These are phyloP conservation scores for Closterium sp. DNA, from an alignment of 139 green algal species.

Conservation along the genomic window DNA sequence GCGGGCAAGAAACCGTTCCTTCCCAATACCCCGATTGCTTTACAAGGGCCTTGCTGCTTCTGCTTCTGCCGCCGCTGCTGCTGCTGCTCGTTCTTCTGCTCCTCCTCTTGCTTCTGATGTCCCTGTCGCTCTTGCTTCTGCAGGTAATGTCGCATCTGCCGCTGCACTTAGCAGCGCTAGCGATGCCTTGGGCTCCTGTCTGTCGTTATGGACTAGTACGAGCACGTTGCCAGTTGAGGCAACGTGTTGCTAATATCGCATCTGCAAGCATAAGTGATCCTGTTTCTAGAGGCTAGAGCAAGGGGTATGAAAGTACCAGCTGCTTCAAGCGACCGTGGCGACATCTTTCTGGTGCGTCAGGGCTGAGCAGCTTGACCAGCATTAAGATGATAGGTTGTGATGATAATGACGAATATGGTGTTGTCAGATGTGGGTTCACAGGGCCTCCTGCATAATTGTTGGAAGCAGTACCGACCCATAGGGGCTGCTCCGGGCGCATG, in stretches of 20 bases:
- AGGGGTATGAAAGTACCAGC: not conserved
- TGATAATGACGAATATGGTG: too few relatives aligned
- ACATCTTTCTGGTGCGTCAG: not conserved
- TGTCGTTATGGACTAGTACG: not conserved
- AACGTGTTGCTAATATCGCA: not conserved
- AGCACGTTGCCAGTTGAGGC: not conserved
- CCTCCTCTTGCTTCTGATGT: not conserved
- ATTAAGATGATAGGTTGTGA: too few relatives aligned
- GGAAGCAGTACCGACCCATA: too few relatives aligned
- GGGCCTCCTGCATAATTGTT: too few relatives aligned
- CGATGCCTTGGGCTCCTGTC: not conserved
- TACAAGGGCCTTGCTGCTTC: not conserved
- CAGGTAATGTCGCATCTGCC: too few relatives aligned
- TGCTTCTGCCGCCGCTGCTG: too few relatives aligned
- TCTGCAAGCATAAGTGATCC: not conserved
- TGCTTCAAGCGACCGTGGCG: not conserved
- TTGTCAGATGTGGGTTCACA: too few relatives aligned
- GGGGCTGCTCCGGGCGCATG: too few relatives aligned
- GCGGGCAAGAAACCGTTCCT: not conserved
- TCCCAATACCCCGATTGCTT: not conserved
- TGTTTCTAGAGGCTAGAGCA: too few relatives aligned
- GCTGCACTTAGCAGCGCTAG: not conserved
- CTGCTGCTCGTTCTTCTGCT: not conserved
- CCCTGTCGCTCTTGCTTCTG: not conserved
- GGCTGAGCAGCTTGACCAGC: not conserved